Evolutionary conservation across 2,329 filamentous ascomycete genomes (phyloP).

Genomic region (Annulohypoxylon truncatum): DNA sequence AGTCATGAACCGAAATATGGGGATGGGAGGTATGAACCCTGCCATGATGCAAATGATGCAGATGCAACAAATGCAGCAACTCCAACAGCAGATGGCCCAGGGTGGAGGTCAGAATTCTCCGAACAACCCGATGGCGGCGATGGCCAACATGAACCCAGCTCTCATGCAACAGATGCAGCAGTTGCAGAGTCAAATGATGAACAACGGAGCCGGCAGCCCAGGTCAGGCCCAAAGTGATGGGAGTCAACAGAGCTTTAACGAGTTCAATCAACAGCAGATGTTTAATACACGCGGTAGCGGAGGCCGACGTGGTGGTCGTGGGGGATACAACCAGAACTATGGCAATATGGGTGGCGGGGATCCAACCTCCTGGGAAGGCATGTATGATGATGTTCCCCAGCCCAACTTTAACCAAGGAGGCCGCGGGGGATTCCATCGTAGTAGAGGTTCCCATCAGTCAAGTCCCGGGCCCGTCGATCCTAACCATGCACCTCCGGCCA

Average conservation of each 20-base stretch:
- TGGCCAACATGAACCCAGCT: constrained; percentile 59
- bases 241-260: constrained; percentile 44
- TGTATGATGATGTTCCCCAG: constrained; percentile 96
- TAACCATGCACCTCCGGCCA: constrained; percentile 74
- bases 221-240: constrained; percentile 53
- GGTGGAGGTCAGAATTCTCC: constrained; percentile 51
- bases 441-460: constrained; percentile 51
- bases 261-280: constrained; percentile 47
- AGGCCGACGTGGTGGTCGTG: constrained; percentile 48
- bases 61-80: constrained; percentile 78
- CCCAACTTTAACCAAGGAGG: constrained; percentile 70
- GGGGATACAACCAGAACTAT: constrained; percentile 53
- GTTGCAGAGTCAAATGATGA: constrained; percentile 57
- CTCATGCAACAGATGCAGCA: constrained; percentile 71
- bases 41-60: constrained; percentile 82
- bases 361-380: constrained; percentile 94
- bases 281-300: constrained; percentile 48
- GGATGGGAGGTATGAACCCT: constrained; percentile 73
- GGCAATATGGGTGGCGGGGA: constrained; percentile 63
- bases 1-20: constrained; percentile 81
- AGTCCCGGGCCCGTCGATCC: constrained; percentile 61
- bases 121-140: constrained; percentile 56
- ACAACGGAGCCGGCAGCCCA: constrained; percentile 44
- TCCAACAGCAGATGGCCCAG: constrained; percentile 63
- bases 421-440: constrained; percentile 56